Evolutionary conservation across 352 stramenopile species (phyloP), one percentile per base, ranked within the genome.

Genomic region (Stephanocyclus meneghinianus): DNA sequence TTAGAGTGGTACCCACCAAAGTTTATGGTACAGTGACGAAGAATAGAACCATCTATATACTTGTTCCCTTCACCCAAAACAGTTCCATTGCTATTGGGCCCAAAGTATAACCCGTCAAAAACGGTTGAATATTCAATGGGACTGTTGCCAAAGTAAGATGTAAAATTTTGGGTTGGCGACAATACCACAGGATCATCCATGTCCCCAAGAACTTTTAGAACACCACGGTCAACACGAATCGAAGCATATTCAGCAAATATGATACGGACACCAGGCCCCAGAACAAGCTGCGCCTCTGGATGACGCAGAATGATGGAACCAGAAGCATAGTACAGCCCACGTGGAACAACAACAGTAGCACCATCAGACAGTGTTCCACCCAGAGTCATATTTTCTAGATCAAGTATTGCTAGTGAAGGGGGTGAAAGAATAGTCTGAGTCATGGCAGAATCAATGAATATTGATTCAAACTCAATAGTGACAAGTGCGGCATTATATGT

Each of bases 211-310:
- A 74, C 53, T 44, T 74, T 74, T 2, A 74, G 51, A 15, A 50
- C 40, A 30, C 66, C 66, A 11, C 55, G 32, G 32, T 74, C 50
- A 55, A 74, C 66, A 37, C 51, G 66, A 53, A 74, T 74, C 1
- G 51, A 63, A 18, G 66, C 66, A 60, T 66, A 26, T 29, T 42
- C 10, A 29, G 55, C 45, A 65, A 74, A 74, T 26, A 66, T 65
- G 3, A 74, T 66, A 42, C 18, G 66, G 18, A 74, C 66, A 21
- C 66, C 66, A 66, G 66, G 1, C 10, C 66, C 21, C 6, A 74
- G 30, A 32, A 63, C 16, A 16, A 74, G 45, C 26, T 67, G 26
- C 53, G 50, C 66, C 13, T 51, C 26, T 53, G 66, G 66, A 63
- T 74, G 48, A 21, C 51, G 16, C 4, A 74, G 18, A 35, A 74